Evolutionary conservation across 257 asterid genomes (phyloP).

Genomic region (Avicennia marina): DNA sequence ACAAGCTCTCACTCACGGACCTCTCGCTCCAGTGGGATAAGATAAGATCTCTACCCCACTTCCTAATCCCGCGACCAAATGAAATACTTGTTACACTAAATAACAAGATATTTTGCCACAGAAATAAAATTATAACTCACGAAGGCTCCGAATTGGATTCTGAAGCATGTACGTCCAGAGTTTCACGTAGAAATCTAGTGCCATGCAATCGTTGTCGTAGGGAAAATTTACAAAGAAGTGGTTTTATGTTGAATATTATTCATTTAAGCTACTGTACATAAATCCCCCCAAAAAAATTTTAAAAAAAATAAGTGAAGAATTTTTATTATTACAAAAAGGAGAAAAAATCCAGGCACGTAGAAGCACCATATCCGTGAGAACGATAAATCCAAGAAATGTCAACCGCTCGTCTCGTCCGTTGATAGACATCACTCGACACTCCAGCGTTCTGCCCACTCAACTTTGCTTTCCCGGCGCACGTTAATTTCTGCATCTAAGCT

Average conservation of each 20-base stretch:
- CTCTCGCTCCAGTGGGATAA: slow-evolving; percentile 48
- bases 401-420: slow-evolving; percentile 41
- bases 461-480: slow-evolving; percentile 32
- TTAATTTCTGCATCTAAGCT: slow-evolving; percentile 9
- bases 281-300: too few relatives aligned
- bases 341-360: neutral
- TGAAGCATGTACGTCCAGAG: too few relatives aligned
- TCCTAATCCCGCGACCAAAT: too few relatives aligned
- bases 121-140: neutral
- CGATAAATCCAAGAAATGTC: slow-evolving; percentile 17
- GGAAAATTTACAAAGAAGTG: too few relatives aligned
- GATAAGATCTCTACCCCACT: slow-evolving; percentile 41
- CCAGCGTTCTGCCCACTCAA: slow-evolving; percentile 26
- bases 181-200: too few relatives aligned
- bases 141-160: too few relatives aligned
- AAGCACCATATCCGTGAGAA: slow-evolving; percentile 13
- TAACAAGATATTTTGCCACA: too few relatives aligned
- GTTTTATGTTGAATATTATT: too few relatives aligned
- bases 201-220: too few relatives aligned
- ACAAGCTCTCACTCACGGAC: slow-evolving; percentile 35
- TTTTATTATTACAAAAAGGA: too few relatives aligned
- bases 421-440: slow-evolving; percentile 55
- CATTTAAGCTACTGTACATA: too few relatives aligned
- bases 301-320: neutral
- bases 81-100: too few relatives aligned